These are phyloP conservation scores for Linnemannia schmuckeri DNA, from an alignment of 192 early-diverging fungal genomes.

Conservation along the genomic window DNA sequence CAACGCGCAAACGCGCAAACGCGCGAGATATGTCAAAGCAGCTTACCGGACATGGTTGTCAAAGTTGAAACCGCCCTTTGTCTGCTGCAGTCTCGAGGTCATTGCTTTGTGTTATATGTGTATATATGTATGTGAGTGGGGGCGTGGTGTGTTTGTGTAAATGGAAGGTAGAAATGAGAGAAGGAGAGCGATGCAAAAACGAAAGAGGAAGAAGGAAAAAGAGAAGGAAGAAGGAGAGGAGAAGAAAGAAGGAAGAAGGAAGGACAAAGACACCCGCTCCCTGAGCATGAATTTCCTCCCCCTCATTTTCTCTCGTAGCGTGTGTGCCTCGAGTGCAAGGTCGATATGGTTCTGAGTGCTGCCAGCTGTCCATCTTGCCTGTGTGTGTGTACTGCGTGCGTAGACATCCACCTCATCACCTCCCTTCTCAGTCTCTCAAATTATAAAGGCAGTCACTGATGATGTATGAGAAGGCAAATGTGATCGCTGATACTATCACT, in stretches of 20 bases:
- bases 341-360: too few relatives aligned
- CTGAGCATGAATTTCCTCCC: too few relatives aligned
- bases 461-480: background rate
- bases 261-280: too few relatives aligned
- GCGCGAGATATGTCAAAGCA: background rate
- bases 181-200: background rate
- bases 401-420: background rate
- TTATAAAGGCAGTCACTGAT: background rate
- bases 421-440: background rate
- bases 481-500: background rate
- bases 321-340: too few relatives aligned
- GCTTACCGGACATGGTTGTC: slow-evolving; percentile 85
- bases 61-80: slow-evolving; percentile 87
- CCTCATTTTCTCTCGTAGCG: too few relatives aligned
- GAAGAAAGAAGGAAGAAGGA: too few relatives aligned
- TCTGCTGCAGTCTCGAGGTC: slow-evolving; percentile 61
- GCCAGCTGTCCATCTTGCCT: too few relatives aligned
- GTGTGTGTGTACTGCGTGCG: too few relatives aligned
- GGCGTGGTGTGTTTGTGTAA: background rate
- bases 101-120: slow-evolving; percentile 51
- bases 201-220: too few relatives aligned
- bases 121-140: background rate
- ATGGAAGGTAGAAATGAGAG: background rate
- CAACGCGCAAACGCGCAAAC: background rate
- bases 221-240: too few relatives aligned